Base-by-base conservation (phyloP, 1,284 basidiomycete species). In the Puccinia hordei region DNA sequence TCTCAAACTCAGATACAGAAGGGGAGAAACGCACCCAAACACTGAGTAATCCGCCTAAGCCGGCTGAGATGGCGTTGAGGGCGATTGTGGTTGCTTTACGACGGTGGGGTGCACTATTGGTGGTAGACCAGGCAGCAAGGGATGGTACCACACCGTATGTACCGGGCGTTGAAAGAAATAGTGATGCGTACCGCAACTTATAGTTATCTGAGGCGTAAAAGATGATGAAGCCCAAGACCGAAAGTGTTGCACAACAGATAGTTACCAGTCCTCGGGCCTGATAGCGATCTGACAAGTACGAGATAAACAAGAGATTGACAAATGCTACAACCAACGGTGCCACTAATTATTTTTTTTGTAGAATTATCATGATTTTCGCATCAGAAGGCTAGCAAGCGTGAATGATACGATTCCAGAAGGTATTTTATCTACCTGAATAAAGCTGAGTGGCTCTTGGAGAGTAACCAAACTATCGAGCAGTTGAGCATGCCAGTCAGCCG, bases 121-220 rank as follows among this genome's bases (percentile, higher is more conserved):
- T 33, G 27, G 72, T 35, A 19, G 41, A 2, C 72, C 72, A 73
- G 6, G 72, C 41, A 10, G 57, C 15, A 15, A 73, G 24, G 19
- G 51, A 44, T 35, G 57, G 72, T 22, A 27, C 35, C 17, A 61
- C 57, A 15, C 24, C 24, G 35, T 73, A 73, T 41, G 72, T 41
- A 57, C 72, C 72, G 53, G 53, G 38, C 15, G 53, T 73, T 10
- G 72, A 73, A n/a, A 73, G 24, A 33, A 73, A 73, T 15, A 73
- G 27, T 22, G 72, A 57, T 0, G 51, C 72, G 35, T 66, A 66
- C 9, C 55, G 46, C n/a, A 66, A 38, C 24, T 46, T 41, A 41
- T 66, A 22, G 63, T 66, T 30, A 41, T 51, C 53, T 41, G 57
- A 44, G n/a, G 53, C 53, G 46, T 73, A 73, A 73, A 73, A 73